phyloP scores from a whole-genome alignment of 2,329 filamentous ascomycete species.

The Microsporum ferrugineum region DNA sequence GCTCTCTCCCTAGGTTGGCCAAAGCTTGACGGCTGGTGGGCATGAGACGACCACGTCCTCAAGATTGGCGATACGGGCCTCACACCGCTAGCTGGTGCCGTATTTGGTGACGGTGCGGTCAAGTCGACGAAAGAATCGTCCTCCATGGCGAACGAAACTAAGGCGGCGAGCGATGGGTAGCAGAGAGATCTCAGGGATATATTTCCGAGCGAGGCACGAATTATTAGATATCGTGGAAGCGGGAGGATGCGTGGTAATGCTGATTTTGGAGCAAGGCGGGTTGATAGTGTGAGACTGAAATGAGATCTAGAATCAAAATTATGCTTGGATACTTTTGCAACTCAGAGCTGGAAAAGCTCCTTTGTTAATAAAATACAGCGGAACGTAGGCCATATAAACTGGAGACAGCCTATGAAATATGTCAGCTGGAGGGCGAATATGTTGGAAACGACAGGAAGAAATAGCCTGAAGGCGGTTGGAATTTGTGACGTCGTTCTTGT shows the following conservation, averaged over 20 bases:
- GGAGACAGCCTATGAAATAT: no score
- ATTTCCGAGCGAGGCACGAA: not conserved
- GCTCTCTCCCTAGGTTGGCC: not conserved
- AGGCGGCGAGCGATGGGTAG: not conserved
- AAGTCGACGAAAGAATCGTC: conserved; percentile 11
- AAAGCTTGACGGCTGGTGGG: not conserved
- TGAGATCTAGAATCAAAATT: not conserved
- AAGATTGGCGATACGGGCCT: not conserved
- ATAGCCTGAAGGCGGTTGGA: not conserved
- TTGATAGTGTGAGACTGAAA: not conserved
- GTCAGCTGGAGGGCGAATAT: not conserved
- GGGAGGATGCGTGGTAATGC: not conserved
- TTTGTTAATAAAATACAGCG: not conserved
- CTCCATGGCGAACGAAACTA: conserved; percentile 4
- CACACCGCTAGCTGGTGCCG: not conserved
- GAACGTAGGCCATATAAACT: not conserved
- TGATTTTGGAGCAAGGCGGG: not conserved
- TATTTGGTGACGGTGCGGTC: conserved; percentile 7
- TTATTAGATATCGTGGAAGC: not conserved
- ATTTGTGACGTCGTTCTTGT: not conserved
- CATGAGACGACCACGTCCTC: not conserved
- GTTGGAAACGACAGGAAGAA: not conserved
- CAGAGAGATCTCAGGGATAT: not conserved
- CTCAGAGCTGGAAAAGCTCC: not conserved
- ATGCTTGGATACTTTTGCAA: not conserved